These are phyloP conservation scores for Exsudoporus frostii DNA, from an alignment of 768 basidiomycete genomes.

Conservation along the genomic window DNA sequence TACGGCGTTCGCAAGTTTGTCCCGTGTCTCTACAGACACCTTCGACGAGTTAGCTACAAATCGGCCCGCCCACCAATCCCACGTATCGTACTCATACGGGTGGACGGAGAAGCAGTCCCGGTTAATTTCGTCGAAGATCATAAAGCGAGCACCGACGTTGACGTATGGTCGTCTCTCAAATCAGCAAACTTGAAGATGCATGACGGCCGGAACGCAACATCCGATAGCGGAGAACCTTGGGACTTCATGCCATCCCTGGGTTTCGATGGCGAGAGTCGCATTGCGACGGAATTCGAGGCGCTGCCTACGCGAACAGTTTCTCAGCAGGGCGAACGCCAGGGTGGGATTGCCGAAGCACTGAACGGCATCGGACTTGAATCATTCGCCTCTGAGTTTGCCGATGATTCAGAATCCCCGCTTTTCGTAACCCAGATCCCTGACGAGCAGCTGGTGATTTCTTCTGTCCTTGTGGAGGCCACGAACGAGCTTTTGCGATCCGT, in stretches of 20 bases:
- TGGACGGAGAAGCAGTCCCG: slow-evolving; percentile 14
- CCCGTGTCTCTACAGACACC: neutral
- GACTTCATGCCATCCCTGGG: neutral
- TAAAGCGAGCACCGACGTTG: neutral
- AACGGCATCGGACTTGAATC: neutral
- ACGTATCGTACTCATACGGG: slow-evolving; percentile 12
- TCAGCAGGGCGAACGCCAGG: neutral
- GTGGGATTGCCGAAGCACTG: neutral
- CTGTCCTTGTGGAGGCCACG: neutral
- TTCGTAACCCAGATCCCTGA: neutral
- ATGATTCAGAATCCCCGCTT: neutral
- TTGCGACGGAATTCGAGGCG: neutral
- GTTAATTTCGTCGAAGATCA: slow-evolving; percentile 3
- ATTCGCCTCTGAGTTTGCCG: neutral
- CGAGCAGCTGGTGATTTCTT: neutral
- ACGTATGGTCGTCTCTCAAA: neutral
- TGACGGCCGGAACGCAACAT: neutral
- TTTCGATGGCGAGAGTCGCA: neutral
- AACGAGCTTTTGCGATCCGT: neutral
- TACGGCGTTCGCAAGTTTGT: neutral
- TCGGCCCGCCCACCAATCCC: slow-evolving; percentile 2
- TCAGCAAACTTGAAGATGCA: neutral
- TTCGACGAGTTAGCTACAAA: neutral
- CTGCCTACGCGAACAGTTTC: neutral
- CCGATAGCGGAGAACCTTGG: neutral